These are phyloP conservation scores for Cynanchum wilfordii DNA, from an alignment of 257 asterid species.

Conservation along the genomic window DNA sequence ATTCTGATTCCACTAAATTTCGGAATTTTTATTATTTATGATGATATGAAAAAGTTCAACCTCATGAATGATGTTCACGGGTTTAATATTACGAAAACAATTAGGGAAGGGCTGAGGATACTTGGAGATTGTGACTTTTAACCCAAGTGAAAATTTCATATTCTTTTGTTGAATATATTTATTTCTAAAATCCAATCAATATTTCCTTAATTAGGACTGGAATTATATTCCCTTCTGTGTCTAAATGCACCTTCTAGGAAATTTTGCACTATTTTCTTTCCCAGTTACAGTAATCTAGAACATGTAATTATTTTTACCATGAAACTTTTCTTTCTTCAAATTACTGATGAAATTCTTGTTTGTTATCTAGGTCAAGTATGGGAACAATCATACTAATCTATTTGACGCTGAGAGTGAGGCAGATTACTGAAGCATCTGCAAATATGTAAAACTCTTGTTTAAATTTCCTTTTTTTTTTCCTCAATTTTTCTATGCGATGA, in stretches of 20 bases:
- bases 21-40: too few species aligned
- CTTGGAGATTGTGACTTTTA: background rate
- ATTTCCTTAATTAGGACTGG: too few species aligned
- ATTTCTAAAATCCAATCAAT: background rate
- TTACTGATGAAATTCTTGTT: background rate
- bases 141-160: background rate
- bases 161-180: background rate
- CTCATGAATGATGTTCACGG: background rate
- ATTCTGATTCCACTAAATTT: too few species aligned
- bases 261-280: background rate
- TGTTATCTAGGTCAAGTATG: slow-evolving; percentile 63
- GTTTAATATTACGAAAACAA: background rate
- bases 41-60: too few species aligned
- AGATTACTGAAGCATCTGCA: slow-evolving; percentile 46
- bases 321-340: background rate
- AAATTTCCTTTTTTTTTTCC: background rate
- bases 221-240: too few species aligned
- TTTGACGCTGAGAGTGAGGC: slow-evolving; percentile 79
- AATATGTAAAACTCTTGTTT: slow-evolving; percentile 28
- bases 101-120: background rate
- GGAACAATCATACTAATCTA: slow-evolving; percentile 86
- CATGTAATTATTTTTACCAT: background rate
- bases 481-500: slow-evolving; percentile 11
- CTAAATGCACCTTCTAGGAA: too few species aligned
- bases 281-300: background rate